phyloP scores from a whole-genome alignment of 2,329 filamentous ascomycete species.

The Claviceps quebecensis region DNA sequence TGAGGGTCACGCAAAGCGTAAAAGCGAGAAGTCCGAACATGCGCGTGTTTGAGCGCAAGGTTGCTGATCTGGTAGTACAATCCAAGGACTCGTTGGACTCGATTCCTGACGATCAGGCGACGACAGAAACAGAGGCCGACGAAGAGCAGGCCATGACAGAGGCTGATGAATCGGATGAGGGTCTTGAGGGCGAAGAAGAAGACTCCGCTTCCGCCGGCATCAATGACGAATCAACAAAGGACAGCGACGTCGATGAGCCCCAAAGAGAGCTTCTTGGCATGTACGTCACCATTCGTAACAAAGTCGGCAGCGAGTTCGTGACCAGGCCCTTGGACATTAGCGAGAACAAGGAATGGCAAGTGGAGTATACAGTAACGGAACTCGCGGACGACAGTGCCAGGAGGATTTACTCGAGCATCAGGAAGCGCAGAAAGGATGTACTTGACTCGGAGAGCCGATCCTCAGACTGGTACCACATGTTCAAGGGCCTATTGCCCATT shows the following conservation, averaged over 20 bases:
- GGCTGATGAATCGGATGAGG: background rate
- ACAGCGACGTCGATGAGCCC: background rate
- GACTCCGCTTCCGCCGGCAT: background rate
- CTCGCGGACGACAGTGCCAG: slow-evolving; percentile 31
- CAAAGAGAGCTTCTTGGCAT: slow-evolving; percentile 45
- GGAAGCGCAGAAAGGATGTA: slow-evolving; percentile 37
- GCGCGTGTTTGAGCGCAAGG: slow-evolving; percentile 35
- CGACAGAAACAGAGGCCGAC: background rate
- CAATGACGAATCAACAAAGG: background rate
- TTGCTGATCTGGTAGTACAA: slow-evolving; percentile 32
- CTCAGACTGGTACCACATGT: slow-evolving; percentile 32
- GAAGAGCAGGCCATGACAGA: background rate
- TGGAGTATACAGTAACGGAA: slow-evolving; percentile 68
- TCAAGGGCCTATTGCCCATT: slow-evolving; percentile 24
- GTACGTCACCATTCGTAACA: slow-evolving; percentile 58
- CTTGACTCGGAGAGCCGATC: slow-evolving; percentile 27
- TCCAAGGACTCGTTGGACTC: slow-evolving; percentile 12
- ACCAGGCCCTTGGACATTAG: slow-evolving; percentile 39
- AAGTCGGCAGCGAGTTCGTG: slow-evolving; percentile 52
- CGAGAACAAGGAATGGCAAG: slow-evolving; percentile 41
- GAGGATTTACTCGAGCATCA: slow-evolving; percentile 40
- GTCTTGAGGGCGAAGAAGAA: background rate
- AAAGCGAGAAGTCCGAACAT: slow-evolving; percentile 28
- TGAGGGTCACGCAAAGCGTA: slow-evolving; percentile 33
- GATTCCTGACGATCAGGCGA: background rate